Conservation (phyloP, 257 asterid genomes). For the Petrea volubilis region DNA sequence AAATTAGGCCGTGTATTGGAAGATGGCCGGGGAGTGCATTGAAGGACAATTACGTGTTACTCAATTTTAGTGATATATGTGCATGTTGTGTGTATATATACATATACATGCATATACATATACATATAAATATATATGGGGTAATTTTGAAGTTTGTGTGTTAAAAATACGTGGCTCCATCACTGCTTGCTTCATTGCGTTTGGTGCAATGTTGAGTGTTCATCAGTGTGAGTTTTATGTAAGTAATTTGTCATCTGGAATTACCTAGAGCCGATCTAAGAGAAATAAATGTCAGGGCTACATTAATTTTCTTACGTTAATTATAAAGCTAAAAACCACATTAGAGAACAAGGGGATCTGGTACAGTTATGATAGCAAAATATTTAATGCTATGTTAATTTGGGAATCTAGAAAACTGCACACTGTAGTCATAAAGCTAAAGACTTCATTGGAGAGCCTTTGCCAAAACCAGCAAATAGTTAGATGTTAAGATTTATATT, state of each 20-base stretch:
- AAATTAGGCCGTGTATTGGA: too few relatives aligned
- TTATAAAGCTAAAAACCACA: neutral
- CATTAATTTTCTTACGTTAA: too few relatives aligned
- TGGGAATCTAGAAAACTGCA: neutral
- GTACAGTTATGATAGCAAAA: neutral
- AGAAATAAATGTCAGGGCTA: too few relatives aligned
- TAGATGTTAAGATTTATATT: neutral
- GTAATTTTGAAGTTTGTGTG: too few relatives aligned
- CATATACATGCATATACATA: too few relatives aligned
- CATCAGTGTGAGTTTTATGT: neutral
- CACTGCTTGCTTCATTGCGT: neutral
- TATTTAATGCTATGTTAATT: neutral
- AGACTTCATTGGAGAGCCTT: neutral
- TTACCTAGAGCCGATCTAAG: too few relatives aligned
- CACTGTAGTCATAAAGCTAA: neutral
- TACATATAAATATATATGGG: too few relatives aligned
- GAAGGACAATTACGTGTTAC: too few relatives aligned
- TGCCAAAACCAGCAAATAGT: neutral
- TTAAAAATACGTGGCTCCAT: too few relatives aligned
- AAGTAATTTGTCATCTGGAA: neutral
- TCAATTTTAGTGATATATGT: too few relatives aligned
- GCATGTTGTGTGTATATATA: too few relatives aligned
- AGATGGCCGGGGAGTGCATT: too few relatives aligned
- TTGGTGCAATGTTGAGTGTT: neutral
- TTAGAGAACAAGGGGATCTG: neutral